A percentile compares a stretch with the other conserved stretches of the same genome.
phyloP scores from a whole-genome alignment of 2,329 filamentous ascomycete genomes.

The Aspergillus sp. region DNA sequence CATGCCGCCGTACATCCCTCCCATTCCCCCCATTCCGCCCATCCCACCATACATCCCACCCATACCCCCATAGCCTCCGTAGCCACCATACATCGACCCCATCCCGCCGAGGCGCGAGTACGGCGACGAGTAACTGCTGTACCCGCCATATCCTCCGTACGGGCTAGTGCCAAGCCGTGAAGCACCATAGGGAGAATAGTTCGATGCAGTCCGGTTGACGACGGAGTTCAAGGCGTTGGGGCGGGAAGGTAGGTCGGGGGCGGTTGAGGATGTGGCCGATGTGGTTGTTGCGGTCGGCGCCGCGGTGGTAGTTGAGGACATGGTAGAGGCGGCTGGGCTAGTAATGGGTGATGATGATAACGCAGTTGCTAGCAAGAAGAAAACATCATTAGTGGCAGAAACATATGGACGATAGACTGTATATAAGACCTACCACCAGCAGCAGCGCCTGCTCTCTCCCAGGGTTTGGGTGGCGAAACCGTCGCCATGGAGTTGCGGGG shows the following conservation, averaged over 20 bases:
- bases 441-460: conserved; percentile 72
- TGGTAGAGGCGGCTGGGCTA: conserved; percentile 24
- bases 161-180: conserved; percentile 53
- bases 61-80: conserved; percentile 30
- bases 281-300: conserved; percentile 40
- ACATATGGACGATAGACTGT: conserved; percentile 2
- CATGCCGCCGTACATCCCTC: conserved; percentile 48
- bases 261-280: conserved; percentile 37
- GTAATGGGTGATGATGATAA: conserved; percentile 19
- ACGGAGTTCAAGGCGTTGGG: conserved; percentile 72
- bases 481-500: conserved; percentile 46
- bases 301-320: conserved; percentile 34
- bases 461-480: conserved; percentile 89
- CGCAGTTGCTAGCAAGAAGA: conserved; percentile 15
- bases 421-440: conserved; percentile 46
- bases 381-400: neutral
- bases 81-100: conserved; percentile 36
- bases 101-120: conserved; percentile 50
- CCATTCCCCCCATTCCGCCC: conserved; percentile 43
- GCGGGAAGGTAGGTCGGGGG: conserved; percentile 73
- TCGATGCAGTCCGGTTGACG: conserved; percentile 82
- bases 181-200: conserved; percentile 64
- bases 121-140: conserved; percentile 54
- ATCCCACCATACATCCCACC: conserved; percentile 46
- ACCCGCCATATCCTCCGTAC: conserved; percentile 46